phyloP scores from a whole-genome alignment of 192 early-diverging fungal genomes.

The Kappamyces sp. region DNA sequence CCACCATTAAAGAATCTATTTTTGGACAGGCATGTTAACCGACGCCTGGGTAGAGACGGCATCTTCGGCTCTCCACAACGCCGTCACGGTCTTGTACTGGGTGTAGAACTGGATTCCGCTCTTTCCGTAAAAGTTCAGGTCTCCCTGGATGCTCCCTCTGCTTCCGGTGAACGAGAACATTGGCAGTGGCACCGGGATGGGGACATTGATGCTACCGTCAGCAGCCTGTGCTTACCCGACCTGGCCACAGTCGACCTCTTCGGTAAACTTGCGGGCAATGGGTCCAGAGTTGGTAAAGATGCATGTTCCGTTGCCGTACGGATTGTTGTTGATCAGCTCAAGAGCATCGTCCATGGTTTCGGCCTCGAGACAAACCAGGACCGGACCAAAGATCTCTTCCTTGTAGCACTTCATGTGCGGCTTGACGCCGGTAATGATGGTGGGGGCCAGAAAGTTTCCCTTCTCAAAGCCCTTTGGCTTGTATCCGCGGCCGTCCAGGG shows the following conservation, averaged over 20 bases:
- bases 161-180: conserved; percentile 96
- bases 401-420: conserved; percentile 80
- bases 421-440: conserved; percentile 70
- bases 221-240: conserved; percentile 46
- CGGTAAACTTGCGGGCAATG: conserved; percentile 77
- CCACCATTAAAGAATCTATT: no score
- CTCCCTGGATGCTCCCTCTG: conserved; percentile 84
- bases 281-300: conserved; percentile 87
- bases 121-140: conserved; percentile 85
- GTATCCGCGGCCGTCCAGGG: conserved; percentile 83
- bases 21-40: conserved; percentile 84
- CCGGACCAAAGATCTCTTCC: conserved; percentile 96
- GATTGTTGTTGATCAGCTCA: conserved; percentile 82
- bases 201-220: conserved; percentile 57
- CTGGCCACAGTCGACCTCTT: conserved; percentile 89
- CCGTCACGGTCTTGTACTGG: conserved; percentile 88
- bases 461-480: conserved; percentile 65
- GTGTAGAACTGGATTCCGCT: conserved; percentile 75
- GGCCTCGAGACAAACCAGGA: conserved; percentile 70
- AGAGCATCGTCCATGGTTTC: conserved; percentile 89
- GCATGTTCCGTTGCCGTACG: conserved; percentile 67
- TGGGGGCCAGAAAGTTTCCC: conserved; percentile 96
- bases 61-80: conserved; percentile 88
- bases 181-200: conserved; percentile 94
- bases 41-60: conserved; percentile 54